Evolutionary conservation across 139 green algal species (phyloP), one percentile per base, ranked within the genome.

Genomic region (Chlorella sp.): DNA sequence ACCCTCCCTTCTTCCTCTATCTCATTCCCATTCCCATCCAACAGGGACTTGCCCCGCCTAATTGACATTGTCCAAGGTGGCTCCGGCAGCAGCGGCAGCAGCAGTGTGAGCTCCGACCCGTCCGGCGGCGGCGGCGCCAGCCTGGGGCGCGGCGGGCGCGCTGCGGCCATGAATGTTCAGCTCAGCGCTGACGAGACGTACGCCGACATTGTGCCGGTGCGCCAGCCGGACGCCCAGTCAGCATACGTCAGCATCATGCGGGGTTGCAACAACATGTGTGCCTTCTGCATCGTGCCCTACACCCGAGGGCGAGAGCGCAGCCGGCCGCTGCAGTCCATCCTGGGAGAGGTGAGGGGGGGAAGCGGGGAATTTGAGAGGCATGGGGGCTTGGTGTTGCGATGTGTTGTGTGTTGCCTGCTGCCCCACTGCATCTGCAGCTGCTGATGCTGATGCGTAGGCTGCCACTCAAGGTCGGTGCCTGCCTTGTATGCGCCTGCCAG

Each of bases 261-360:
- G 1, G 97, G 97, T 36, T 99, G 97, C 94, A 96, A 98, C 94
- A 99, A 99, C 93, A 96, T 64, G 68, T 90, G 97, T 92, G 86
- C 93, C 75, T 99, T 98, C 92, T 99, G 97, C 92, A 95, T 99
- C n/a, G 97, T 98, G 71, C 96, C 96, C n/a, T 97, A 93, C 90
- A 96, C 89, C 48, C 87, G 97, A 40, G 96, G 96, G 60, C 87
- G 96, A 18, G 97, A 99, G 93, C 93, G 97, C 85, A 97, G 93
- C 85, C 92, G 97, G 24, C 88, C 92, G 9, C 40, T 96, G 53
- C 69, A 73, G 28, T 96, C 93, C 24, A 97, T 99, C 12, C 81
- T 98, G 34, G 81, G 93, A 21, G 97, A 99, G 91, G 94, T 97
- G 39, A n/a, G 90, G 48, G 5, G 48, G 48, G 48, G 7, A 57